Percentiles rank a stretch among this genome's conserved stretches.
These are phyloP conservation scores for Elsinoe arachidis DNA, from an alignment of 2,329 filamentous ascomycete genomes.

Conservation along the genomic window DNA sequence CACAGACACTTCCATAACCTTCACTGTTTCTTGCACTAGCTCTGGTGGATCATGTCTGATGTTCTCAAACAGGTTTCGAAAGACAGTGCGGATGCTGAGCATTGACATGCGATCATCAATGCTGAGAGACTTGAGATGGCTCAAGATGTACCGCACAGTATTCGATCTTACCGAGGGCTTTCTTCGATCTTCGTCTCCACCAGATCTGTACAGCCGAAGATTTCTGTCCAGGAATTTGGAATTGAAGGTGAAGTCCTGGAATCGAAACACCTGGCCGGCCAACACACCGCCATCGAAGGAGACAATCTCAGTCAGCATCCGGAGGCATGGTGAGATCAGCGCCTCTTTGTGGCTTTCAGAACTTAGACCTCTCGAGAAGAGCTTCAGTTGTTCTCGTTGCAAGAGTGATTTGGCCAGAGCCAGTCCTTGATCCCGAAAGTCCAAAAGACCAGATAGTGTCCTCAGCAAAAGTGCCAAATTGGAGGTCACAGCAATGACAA, in stretches of 20 bases:
- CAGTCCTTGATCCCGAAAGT: slow-evolving; percentile 66
- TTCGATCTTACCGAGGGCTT: slow-evolving; percentile 76
- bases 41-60: slow-evolving; percentile 69
- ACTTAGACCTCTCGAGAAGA: slow-evolving; percentile 69
- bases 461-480: slow-evolving; percentile 74
- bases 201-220: slow-evolving; percentile 57
- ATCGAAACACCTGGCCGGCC: slow-evolving; percentile 63
- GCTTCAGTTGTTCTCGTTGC: slow-evolving; percentile 69
- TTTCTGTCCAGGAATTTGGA: slow-evolving; percentile 67
- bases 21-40: slow-evolving; percentile 65
- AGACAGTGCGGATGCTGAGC: slow-evolving; percentile 62
- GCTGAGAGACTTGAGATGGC: slow-evolving; percentile 69
- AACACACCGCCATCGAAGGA: slow-evolving; percentile 76
- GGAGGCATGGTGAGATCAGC: slow-evolving; percentile 78
- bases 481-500: slow-evolving; percentile 73
- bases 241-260: slow-evolving; percentile 65
- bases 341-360: slow-evolving; percentile 76
- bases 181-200: slow-evolving; percentile 51
- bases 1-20: slow-evolving; percentile 59
- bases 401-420: slow-evolving; percentile 74
- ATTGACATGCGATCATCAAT: slow-evolving; percentile 72
- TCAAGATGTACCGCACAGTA: slow-evolving; percentile 70
- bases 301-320: slow-evolving; percentile 77
- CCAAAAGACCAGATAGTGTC: slow-evolving; percentile 62
- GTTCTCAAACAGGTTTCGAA: slow-evolving; percentile 63